phyloP scores from a whole-genome alignment of 2,329 filamentous ascomycete genomes.

The Geosmithia morbida region DNA sequence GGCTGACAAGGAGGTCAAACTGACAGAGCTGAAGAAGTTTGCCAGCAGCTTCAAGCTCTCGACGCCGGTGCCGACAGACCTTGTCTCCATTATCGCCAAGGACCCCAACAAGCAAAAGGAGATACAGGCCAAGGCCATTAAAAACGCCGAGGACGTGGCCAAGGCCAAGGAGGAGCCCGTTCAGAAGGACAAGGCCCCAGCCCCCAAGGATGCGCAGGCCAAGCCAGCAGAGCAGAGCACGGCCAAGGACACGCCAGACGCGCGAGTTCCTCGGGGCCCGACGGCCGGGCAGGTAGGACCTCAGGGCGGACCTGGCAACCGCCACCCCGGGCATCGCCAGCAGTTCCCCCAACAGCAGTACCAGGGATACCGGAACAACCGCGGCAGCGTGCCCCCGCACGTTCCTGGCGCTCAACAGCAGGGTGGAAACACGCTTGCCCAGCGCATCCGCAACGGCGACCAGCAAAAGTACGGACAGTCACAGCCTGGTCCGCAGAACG shows the following conservation, averaged over 20 bases:
- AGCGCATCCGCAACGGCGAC: slow-evolving; percentile 36
- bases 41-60: slow-evolving; percentile 86
- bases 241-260: slow-evolving; percentile 10
- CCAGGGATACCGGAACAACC: slow-evolving; percentile 33
- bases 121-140: slow-evolving; percentile 78
- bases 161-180: slow-evolving; percentile 36
- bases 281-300: slow-evolving; percentile 13
- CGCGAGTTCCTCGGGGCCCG: slow-evolving; percentile 16
- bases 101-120: slow-evolving; percentile 89
- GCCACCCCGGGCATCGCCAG: slow-evolving; percentile 33
- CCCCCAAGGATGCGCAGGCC: slow-evolving; percentile 25
- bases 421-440: slow-evolving; percentile 27
- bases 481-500: slow-evolving; percentile 29
- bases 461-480: slow-evolving; percentile 33
- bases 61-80: slow-evolving; percentile 79
- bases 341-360: slow-evolving; percentile 31
- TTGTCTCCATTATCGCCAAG: slow-evolving; percentile 92
- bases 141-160: slow-evolving; percentile 51
- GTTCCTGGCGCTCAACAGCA: slow-evolving; percentile 20
- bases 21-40: slow-evolving; percentile 93
- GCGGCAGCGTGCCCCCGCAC: slow-evolving; percentile 24
- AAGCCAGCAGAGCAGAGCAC: slow-evolving; percentile 2
- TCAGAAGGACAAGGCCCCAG: slow-evolving; percentile 24
- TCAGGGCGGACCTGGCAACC: slow-evolving; percentile 10
- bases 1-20: slow-evolving; percentile 76